Evolutionary conservation across 352 stramenopile species (phyloP), one percentile per base, ranked within the genome.

Genomic region (Pythium grandisporangium): DNA sequence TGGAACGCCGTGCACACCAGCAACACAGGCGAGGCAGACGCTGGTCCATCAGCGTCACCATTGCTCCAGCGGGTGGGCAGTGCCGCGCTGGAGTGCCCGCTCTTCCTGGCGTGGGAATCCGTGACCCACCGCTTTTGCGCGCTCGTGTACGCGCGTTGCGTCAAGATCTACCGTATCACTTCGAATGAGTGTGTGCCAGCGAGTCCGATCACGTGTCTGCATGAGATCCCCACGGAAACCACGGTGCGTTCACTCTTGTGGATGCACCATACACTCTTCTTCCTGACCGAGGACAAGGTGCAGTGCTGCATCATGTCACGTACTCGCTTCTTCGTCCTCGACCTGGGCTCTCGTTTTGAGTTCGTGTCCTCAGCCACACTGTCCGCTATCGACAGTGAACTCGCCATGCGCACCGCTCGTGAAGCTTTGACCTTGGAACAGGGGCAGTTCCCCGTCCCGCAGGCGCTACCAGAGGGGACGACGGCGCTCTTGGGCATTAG

Each of bases 261-360:
- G 71, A 60, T 80, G 30, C 61, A 84, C 30, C 71, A 85, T 30
- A 81, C 74, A 36, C 62, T 90, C 6, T 85, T 90, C 48, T 70
- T 74, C 36, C 50, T 60, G 2, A 75, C 65, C 2, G 58, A 75
- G 12, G 62, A 79, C 11, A 62, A 75, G 23, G 48, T 90, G n/a
- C 77, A 67, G 36, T 84, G 72, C 45, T 85, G 59, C 25, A 41
- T 90, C 2, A 51, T 89, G 20, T 85, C 65, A 21, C 71, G 58
- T 42, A 63, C 64, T 14, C 61, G 70, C 11, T 72, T 58, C 30
- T 87, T 86, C 27, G 63, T 53, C 2, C 58, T 90, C 21, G 67
- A 69, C n/a, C 29, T 90, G n/a, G 76, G 69, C 5, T 77, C 66
- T 10, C 44, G 49, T 2, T 58, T 57, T n/a, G 39, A 26, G 22